Evolutionary conservation across 2,329 filamentous ascomycete species (phyloP).

Genomic region (Colletotrichum kahawae): DNA sequence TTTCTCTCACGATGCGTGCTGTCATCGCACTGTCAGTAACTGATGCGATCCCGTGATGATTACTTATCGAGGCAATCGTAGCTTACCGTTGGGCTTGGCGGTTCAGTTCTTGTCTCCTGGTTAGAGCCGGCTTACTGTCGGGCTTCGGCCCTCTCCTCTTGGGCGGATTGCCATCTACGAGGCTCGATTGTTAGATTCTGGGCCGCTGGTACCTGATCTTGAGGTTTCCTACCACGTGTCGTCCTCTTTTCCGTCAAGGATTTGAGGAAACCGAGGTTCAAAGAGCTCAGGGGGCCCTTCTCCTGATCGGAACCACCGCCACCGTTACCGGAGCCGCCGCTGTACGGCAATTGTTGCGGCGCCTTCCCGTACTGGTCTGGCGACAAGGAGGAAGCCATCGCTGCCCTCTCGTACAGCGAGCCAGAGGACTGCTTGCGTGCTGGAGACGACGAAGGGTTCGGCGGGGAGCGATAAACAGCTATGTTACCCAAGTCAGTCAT

Average conservation of each 20-base stretch:
- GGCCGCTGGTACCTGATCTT: neutral
- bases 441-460: slow-evolving; percentile 35
- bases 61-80: neutral
- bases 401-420: slow-evolving; percentile 35
- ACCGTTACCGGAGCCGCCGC: neutral
- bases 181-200: neutral
- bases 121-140: slow-evolving; percentile 93
- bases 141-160: slow-evolving; percentile 95
- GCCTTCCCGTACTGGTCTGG: slow-evolving; percentile 37
- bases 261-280: slow-evolving; percentile 70
- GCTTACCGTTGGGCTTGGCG: slow-evolving; percentile 90
- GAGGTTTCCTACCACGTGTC: slow-evolving; percentile 66
- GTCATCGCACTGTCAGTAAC: slow-evolving; percentile 23
- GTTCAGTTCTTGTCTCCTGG: slow-evolving; percentile 90
- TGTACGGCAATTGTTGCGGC: slow-evolving; percentile 29
- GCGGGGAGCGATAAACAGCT: slow-evolving; percentile 42
- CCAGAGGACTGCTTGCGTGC: slow-evolving; percentile 34
- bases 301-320: slow-evolving; percentile 32
- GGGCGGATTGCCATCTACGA: slow-evolving; percentile 77
- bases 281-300: slow-evolving; percentile 43
- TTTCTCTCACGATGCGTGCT: slow-evolving; percentile 97
- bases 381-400: slow-evolving; percentile 55
- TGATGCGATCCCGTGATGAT: slow-evolving; percentile 1
- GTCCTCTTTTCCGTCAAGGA: slow-evolving; percentile 74
- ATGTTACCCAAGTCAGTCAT: slow-evolving; percentile 39